phyloP scores from a whole-genome alignment of 2,329 filamentous ascomycete genomes.

The Pseudogymnoascus sp. region DNA sequence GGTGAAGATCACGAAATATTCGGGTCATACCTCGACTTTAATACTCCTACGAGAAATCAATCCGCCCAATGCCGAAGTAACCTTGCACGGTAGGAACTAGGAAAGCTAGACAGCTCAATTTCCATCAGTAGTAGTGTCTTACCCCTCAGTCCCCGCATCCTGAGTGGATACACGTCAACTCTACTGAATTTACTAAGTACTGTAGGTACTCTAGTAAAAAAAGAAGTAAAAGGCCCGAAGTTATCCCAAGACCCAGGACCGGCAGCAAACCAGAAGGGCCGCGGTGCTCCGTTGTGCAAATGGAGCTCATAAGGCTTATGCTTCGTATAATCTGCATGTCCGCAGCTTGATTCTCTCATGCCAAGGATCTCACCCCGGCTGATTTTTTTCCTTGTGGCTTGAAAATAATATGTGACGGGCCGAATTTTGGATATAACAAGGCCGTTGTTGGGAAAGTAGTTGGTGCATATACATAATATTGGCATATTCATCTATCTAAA shows the following conservation, averaged over 20 bases:
- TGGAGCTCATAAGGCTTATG: not conserved
- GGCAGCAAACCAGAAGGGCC: not conserved
- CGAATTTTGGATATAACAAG: not conserved
- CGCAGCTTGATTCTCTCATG: not conserved
- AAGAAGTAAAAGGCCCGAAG: not conserved
- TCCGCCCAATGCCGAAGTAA: not conserved
- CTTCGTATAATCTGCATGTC: not conserved
- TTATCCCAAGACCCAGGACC: not conserved
- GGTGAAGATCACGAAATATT: slow-evolving; percentile 3
- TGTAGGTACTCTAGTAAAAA: not conserved
- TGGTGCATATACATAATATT: not conserved
- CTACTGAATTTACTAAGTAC: not conserved
- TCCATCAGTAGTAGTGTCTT: not conserved
- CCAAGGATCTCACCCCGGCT: not conserved
- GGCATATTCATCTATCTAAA: not conserved
- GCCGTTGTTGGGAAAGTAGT: not conserved
- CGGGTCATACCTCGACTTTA: not conserved
- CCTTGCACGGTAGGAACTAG: not conserved
- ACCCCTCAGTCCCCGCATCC: not conserved
- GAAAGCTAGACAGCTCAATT: not conserved
- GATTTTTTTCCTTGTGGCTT: not conserved
- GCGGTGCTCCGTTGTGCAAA: not conserved
- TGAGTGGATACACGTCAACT: slow-evolving; percentile 6
- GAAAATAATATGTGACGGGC: slow-evolving; percentile 22
- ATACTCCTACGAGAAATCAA: not conserved